Percentiles rank a stretch among this genome's conserved stretches.
These are phyloP conservation scores for Paraphaeosphaeria minitans DNA, from an alignment of 2,329 filamentous ascomycete species.

Conservation along the genomic window DNA sequence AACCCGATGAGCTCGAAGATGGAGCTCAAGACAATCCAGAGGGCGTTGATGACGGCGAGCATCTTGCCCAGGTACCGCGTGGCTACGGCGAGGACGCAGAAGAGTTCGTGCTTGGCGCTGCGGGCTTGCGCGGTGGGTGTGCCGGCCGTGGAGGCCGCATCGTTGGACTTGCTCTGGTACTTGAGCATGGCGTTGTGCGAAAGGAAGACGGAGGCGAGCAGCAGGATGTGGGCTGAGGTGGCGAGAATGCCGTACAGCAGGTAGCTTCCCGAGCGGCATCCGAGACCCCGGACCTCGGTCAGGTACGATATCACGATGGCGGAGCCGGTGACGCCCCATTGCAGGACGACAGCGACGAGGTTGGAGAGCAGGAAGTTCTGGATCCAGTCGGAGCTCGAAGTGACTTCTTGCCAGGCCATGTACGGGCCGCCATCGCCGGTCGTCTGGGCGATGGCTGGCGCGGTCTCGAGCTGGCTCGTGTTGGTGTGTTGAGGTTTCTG, in stretches of 20 bases:
- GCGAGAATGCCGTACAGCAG: not conserved
- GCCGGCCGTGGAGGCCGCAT: not conserved
- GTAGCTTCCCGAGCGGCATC: conserved; percentile 3
- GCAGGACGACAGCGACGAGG: not conserved
- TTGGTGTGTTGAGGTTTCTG: not conserved
- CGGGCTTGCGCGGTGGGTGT: not conserved
- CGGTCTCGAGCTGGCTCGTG: not conserved
- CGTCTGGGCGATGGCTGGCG: not conserved
- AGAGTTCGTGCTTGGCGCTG: not conserved
- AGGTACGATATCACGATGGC: not conserved
- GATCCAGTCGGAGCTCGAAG: not conserved
- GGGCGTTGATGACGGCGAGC: not conserved
- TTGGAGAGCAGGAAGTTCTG: not conserved
- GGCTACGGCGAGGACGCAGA: not conserved
- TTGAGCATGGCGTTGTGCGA: not conserved
- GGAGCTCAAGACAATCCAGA: not conserved
- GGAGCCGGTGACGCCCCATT: conserved; percentile 1
- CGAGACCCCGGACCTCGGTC: not conserved
- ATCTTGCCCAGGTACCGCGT: not conserved
- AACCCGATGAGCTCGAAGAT: not conserved
- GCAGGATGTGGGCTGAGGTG: not conserved
- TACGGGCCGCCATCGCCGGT: not conserved
- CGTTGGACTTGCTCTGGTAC: not conserved
- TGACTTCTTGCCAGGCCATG: not conserved
- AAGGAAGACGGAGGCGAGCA: not conserved